A percentile compares a stretch with the other conserved stretches of the same genome.
Evolutionary conservation across 2,329 filamentous ascomycete genomes (phyloP).

Genomic region (Monosporascus sp.): DNA sequence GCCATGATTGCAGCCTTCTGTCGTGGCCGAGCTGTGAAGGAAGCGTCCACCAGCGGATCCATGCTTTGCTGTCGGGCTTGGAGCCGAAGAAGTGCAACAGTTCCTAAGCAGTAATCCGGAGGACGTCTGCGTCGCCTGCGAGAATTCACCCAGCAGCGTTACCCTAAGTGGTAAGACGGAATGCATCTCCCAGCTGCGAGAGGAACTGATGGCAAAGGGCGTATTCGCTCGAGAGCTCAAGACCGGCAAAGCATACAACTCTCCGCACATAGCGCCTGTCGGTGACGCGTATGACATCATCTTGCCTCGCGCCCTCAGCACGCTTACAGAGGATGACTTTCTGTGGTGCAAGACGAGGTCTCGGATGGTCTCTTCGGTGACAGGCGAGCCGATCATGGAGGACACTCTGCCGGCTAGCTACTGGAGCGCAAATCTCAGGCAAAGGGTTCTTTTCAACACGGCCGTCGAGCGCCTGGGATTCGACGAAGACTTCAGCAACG

Average conservation of each 20-base stretch:
- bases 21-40: conserved; percentile 15
- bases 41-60: conserved; percentile 11
- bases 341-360: conserved; percentile 7
- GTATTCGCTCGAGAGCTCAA: conserved; percentile 41
- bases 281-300: conserved; percentile 25
- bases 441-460: conserved; percentile 3
- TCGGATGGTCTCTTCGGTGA: conserved; percentile 19
- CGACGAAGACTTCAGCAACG: conserved; percentile 10
- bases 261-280: conserved; percentile 35
- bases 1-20: conserved; percentile 21
- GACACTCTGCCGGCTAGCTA: conserved; percentile 10
- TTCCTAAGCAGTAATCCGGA: conserved; percentile 30
- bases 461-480: background rate
- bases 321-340: conserved; percentile 9
- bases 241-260: conserved; percentile 35
- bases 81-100: conserved; percentile 13
- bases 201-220: conserved; percentile 33
- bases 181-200: conserved; percentile 32
- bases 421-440: conserved; percentile 20
- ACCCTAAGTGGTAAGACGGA: conserved; percentile 43
- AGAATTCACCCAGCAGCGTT: conserved; percentile 39
- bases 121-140: conserved; percentile 30
- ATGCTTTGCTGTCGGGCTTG: conserved; percentile 29
- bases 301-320: conserved; percentile 2
- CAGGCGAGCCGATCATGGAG: conserved; percentile 5